phyloP scores from a whole-genome alignment of 305 asterid genomes.

The Lippia alba region DNA sequence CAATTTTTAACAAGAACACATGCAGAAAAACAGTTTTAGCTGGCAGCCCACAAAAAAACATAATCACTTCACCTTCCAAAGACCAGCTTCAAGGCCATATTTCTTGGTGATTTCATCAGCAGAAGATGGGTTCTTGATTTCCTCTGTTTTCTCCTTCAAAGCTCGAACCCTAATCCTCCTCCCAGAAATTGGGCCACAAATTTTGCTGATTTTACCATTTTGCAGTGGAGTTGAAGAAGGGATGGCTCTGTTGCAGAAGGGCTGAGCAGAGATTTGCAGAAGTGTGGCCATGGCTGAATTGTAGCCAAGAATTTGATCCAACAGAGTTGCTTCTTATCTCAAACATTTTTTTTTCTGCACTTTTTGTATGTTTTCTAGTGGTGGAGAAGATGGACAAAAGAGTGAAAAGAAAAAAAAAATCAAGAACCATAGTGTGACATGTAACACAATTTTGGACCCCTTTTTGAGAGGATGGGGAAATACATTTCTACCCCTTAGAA shows the following conservation, averaged over 20 bases:
- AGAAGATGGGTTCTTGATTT: slow-evolving; percentile 57
- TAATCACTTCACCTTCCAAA: slow-evolving; percentile 74
- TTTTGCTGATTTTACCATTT: slow-evolving; percentile 37
- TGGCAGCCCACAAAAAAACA: slow-evolving; percentile 2
- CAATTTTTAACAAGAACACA: no score
- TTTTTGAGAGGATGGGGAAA: neutral
- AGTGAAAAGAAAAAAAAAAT: neutral
- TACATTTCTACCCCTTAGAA: slow-evolving; percentile 15
- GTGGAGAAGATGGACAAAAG: slow-evolving; percentile 16
- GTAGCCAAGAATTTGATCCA: neutral
- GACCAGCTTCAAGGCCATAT: slow-evolving; percentile 93
- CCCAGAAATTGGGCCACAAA: slow-evolving; percentile 29
- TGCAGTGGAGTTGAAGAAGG: slow-evolving; percentile 30
- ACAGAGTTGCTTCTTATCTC: slow-evolving; percentile 24
- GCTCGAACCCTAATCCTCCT: slow-evolving; percentile 63
- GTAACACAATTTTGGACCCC: slow-evolving; percentile 50
- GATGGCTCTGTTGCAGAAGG: slow-evolving; percentile 32
- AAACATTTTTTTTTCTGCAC: neutral
- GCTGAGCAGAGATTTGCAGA: slow-evolving; percentile 47
- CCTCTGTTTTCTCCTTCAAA: slow-evolving; percentile 79
- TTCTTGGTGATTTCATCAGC: slow-evolving; percentile 81
- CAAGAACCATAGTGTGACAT: slow-evolving; percentile 48
- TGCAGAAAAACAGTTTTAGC: neutral
- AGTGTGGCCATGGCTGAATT: slow-evolving; percentile 51
- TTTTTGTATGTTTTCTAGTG: slow-evolving; percentile 28